Base-by-base conservation (phyloP, 192 early-diverging fungal species). In the Geranomyces michiganensis region DNA sequence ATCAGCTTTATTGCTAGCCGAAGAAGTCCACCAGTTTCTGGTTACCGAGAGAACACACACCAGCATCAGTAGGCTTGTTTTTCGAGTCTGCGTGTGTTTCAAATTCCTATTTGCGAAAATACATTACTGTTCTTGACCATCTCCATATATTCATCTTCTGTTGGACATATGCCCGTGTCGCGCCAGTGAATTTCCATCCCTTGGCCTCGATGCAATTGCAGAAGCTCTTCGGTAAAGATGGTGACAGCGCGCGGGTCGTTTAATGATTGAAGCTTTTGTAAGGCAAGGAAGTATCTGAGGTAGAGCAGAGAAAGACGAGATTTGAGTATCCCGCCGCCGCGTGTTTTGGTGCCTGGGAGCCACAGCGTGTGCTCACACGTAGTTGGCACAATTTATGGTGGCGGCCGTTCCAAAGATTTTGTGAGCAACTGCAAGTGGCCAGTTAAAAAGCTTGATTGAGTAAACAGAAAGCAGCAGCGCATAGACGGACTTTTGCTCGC, bases 151-250 rank as follows among this genome's bases (percentile, higher is more conserved):
- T 97, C 91, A 15, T 90, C 86, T 75, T 99, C 95, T 17, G 89
- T 90, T 0, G 97, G 97, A 81, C 96, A 98, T 1, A 86, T 91
- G 51, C 90, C 72, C 26, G 86, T 90, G 53, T 99, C 97, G 33
- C 97, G 83, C 93, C 95, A 99, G 62, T 94, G 93, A 22, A 99
- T 80, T 59, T 99, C 97, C 93, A 96, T 94, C 17, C 97, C 97
- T 83, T 99, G 97, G 4, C 97, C 97, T 21, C 89, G 82, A 74
- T 99, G 97, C 62, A 98, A 75, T 62, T 92, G 90, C 31, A 98
- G 53, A 33, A 99, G 76, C 80, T 99, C 95, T 53, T 93, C 91
- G 70, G 94, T 92, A 76, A 93, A 99, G 70, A 96, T 93, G 5
- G 87, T 79, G 3, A 95, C 87, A 71, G 92, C 84, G 30, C 76